Evolutionary conservation across 2,329 filamentous ascomycete genomes (phyloP).

Genomic region (Chrysoporthe deuterocubensis): DNA sequence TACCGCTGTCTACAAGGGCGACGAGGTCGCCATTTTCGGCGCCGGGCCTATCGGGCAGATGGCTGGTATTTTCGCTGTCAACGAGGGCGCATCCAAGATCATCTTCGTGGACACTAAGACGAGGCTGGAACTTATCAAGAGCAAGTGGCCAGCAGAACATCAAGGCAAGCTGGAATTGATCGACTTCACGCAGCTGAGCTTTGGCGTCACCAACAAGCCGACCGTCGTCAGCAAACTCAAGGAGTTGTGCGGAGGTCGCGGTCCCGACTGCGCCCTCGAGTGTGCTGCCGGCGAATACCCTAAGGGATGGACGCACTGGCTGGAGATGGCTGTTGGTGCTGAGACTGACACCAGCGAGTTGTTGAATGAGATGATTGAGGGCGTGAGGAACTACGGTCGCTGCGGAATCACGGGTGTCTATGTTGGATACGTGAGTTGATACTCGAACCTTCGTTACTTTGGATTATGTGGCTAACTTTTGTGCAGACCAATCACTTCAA

Average conservation of each 20-base stretch:
- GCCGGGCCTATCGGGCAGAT: slow-evolving; percentile 87
- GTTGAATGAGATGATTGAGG: slow-evolving; percentile 77
- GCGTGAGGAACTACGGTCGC: slow-evolving; percentile 72
- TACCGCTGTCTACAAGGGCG: slow-evolving; percentile 76
- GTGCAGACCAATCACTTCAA: slow-evolving; percentile 77
- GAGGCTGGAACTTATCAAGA: slow-evolving; percentile 70
- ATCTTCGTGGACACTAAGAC: slow-evolving; percentile 79
- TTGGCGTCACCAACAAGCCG: slow-evolving; percentile 59
- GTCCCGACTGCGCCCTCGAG: slow-evolving; percentile 76
- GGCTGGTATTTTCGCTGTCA: slow-evolving; percentile 73
- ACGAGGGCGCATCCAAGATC: slow-evolving; percentile 74
- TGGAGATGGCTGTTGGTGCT: slow-evolving; percentile 64
- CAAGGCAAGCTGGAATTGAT: slow-evolving; percentile 65
- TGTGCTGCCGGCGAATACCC: slow-evolving; percentile 65
- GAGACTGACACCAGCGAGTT: slow-evolving; percentile 88
- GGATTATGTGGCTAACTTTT: background rate
- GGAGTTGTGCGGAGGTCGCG: slow-evolving; percentile 71
- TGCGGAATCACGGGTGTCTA: slow-evolving; percentile 78
- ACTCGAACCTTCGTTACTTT: slow-evolving; percentile 12
- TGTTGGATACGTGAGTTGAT: slow-evolving; percentile 59
- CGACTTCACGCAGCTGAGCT: slow-evolving; percentile 65
- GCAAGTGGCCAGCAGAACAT: slow-evolving; percentile 57
- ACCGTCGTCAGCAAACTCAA: slow-evolving; percentile 75
- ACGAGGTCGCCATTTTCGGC: slow-evolving; percentile 83
- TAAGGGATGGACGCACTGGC: slow-evolving; percentile 63